Base-by-base conservation (phyloP, 2,329 filamentous ascomycete genomes). In the Claviceps pazoutovae region DNA sequence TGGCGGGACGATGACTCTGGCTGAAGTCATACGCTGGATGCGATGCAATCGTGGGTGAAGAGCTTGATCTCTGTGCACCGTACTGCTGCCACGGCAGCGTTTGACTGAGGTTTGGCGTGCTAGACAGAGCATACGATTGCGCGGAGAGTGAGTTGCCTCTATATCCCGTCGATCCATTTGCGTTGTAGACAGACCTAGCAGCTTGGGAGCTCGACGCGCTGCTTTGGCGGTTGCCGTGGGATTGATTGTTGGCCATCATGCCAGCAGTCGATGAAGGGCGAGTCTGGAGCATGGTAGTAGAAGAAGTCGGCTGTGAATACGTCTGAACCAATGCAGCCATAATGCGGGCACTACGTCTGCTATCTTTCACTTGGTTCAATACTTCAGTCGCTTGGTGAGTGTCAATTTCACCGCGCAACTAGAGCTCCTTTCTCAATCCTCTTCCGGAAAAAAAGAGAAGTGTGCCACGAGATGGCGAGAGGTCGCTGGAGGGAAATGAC, bases 291-390 rank as follows among this genome's bases (percentile, higher is more conserved):
- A 89, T 84, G 57, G 83, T 83, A 61, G 82, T 76, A 59, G 84
- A 82, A 68, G 76, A 75, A 63, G 82, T 81, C 69, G 88, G 84
- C 71, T 87, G 83, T 62, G 86, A 80, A 65, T 86, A 86, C 56
- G 84, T 81, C 72, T 91, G 87, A 64, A 90, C 84, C 74, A 91
- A 76, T 68, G 86, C 85, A 74, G 86, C 86, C 87, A 93, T 91
- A 67, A 66, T 84, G 74, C 42, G 44, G 38, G 30, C 38, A 51
- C 48, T 30, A 41, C 17, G 26, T 47, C n/a, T 21, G 48, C 34
- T 4, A 30, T 8, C 19, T 45, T 14, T 30, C 30, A 7, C 36
- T n/a, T 34, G 38, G 44, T 34, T 21, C 11, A 36, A 9, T 21
- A 45, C 41, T 50, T 38, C 30, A 26, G 21, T 45, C 48, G 41